These are phyloP conservation scores for Eucalyptus marginata DNA, from an alignment of 345 rosid genomes.

Conservation along the genomic window DNA sequence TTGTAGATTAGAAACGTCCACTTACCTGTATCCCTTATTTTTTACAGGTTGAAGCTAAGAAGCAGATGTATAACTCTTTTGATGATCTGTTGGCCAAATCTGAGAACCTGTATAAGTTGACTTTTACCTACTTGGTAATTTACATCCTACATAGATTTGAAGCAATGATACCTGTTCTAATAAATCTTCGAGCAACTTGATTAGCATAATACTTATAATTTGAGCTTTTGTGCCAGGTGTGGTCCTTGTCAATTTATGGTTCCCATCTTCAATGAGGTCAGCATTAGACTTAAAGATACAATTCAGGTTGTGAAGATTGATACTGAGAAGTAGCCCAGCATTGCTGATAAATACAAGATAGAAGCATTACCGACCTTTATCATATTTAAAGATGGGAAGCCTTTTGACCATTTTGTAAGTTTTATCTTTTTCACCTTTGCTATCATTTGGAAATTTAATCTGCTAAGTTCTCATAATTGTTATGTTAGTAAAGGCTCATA, in stretches of 20 bases:
- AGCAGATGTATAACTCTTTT: constrained; percentile 52
- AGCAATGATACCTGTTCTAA: background rate
- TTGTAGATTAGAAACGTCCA: background rate
- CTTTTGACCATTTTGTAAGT: constrained; percentile 77
- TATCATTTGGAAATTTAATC: background rate
- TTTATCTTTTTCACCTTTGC: background rate
- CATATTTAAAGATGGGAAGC: constrained; percentile 73
- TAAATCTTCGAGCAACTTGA: background rate
- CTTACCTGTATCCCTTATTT: background rate
- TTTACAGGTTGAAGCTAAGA: constrained; percentile 38
- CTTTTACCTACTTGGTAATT: constrained; percentile 78
- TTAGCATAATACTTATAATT: background rate
- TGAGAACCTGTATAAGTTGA: constrained; percentile 69
- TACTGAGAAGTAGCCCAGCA: constrained; percentile 73
- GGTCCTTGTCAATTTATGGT: constrained; percentile 91
- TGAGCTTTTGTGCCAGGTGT: constrained; percentile 41
- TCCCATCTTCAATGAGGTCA: constrained; percentile 63
- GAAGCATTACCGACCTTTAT: constrained; percentile 82
- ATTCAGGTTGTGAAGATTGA: constrained; percentile 72
- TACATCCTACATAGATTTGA: background rate
- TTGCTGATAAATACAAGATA: constrained; percentile 60
- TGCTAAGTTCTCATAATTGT: background rate
- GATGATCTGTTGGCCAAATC: constrained; percentile 58
- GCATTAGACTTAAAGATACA: constrained; percentile 46
- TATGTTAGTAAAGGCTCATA: background rate